Conservation (phyloP, 768 basidiomycete species). For the Mrakia frigida region DNA sequence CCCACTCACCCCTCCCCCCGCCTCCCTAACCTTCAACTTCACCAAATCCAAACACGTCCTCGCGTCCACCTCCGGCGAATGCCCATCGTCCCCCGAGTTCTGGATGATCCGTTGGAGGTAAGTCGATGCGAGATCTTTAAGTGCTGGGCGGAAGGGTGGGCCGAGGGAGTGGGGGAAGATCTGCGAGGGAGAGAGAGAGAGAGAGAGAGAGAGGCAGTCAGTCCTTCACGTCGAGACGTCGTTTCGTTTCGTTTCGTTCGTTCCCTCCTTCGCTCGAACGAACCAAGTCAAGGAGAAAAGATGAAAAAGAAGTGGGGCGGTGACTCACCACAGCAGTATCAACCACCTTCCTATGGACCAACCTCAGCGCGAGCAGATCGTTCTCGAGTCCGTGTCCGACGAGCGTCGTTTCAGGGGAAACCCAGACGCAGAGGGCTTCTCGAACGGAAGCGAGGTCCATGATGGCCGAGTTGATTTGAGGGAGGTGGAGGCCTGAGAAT, state of each 20-base stretch:
- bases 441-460: constrained; percentile 65
- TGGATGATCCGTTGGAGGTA: constrained; percentile 63
- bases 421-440: constrained; percentile 61
- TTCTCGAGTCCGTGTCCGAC: constrained; percentile 69
- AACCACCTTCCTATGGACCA: constrained; percentile 74
- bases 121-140: constrained; percentile 57
- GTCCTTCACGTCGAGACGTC: too few species aligned
- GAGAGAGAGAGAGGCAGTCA: too few species aligned
- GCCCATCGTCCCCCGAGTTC: constrained; percentile 53
- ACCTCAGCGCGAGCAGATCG: constrained; percentile 81
- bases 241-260: too few species aligned
- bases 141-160: constrained; percentile 65
- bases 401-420: constrained; percentile 74
- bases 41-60: constrained; percentile 17
- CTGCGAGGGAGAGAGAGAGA: not conserved
- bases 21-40: not conserved
- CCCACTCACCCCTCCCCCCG: not conserved
- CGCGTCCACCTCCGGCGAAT: constrained; percentile 21
- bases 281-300: not conserved
- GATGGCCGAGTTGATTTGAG: constrained; percentile 54
- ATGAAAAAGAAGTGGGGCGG: not conserved
- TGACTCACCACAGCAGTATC: constrained; percentile 64
- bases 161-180: constrained; percentile 83
- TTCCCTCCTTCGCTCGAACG: not conserved
- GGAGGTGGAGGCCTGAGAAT: constrained; percentile 68